Evolutionary conservation across 2,329 filamentous ascomycete genomes (phyloP).

Genomic region (Coniochaeta ligniaria): DNA sequence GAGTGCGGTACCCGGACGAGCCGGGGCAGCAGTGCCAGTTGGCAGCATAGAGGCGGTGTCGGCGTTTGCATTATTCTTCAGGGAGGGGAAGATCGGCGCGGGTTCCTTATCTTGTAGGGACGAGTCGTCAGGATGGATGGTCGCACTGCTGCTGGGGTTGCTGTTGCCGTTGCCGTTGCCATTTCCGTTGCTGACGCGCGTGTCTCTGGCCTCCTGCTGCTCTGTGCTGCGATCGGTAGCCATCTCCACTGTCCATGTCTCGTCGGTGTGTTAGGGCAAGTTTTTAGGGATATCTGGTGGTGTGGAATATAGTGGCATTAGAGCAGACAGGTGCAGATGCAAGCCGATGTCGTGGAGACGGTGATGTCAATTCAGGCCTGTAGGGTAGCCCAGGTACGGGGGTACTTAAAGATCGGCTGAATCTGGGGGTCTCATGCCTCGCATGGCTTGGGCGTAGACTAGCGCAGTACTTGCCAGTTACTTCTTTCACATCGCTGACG

Average conservation of each 20-base stretch:
- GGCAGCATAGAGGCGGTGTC: conserved; percentile 24
- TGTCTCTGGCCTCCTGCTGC: not conserved
- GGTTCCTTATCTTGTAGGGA: not conserved
- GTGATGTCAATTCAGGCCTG: not conserved
- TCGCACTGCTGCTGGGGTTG: not conserved
- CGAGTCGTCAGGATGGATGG: not conserved
- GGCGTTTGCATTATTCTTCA: conserved; percentile 32
- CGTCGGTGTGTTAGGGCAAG: not conserved
- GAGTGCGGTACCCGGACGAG: conserved; percentile 4
- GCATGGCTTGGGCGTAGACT: no score
- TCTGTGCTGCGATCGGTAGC: not conserved
- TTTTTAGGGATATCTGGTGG: not conserved
- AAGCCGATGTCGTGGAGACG: not conserved
- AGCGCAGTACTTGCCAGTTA: no score
- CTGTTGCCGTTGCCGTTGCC: not conserved
- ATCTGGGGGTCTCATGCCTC: no score
- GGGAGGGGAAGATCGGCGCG: conserved; percentile 26
- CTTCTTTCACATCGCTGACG: no score
- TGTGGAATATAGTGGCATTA: not conserved
- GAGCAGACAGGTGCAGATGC: no score
- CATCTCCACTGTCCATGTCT: not conserved
- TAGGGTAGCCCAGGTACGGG: not conserved
- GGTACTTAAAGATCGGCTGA: no score
- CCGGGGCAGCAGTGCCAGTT: conserved; percentile 8
- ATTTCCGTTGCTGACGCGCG: not conserved